Conservation (phyloP, 129 eudicot genomes). For the Logfia minima region DNA sequence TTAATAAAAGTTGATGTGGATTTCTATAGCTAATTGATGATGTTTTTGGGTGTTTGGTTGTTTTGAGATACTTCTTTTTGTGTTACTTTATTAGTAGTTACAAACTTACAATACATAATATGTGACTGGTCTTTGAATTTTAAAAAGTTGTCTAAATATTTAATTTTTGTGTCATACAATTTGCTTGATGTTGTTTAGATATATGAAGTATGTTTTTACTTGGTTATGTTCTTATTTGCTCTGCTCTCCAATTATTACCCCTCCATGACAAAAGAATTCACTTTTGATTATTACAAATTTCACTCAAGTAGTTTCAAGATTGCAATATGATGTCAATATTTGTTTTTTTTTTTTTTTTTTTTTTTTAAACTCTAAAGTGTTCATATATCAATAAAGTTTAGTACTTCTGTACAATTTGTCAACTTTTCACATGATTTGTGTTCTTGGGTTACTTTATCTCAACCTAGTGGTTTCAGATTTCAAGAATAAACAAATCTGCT, state of each 20-base stretch:
- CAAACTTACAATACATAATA: neutral
- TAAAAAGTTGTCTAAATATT: constrained; percentile 12
- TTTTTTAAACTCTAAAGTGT: neutral
- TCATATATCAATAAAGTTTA: neutral
- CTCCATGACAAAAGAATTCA: neutral
- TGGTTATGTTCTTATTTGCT: neutral
- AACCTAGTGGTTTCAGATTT: neutral
- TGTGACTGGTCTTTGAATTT: constrained; percentile 31
- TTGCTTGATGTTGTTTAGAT: constrained; percentile 15
- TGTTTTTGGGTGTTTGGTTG: constrained; percentile 22
- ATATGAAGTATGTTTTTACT: neutral
- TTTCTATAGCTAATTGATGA: neutral
- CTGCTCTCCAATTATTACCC: neutral
- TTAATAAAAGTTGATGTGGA: neutral
- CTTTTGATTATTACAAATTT: too few relatives aligned
- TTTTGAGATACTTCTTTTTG: constrained; percentile 15
- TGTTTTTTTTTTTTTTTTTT: too few relatives aligned
- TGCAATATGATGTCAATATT: neutral
- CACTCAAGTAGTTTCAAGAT: neutral
- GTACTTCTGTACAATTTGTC: neutral
- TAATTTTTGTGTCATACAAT: constrained; percentile 29
- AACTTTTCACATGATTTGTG: neutral
- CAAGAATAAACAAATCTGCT: neutral
- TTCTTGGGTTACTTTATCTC: neutral
- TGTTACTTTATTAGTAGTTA: constrained; percentile 10